Evolutionary conservation across 2,329 filamentous ascomycete genomes (phyloP), one percentile per base, ranked within the genome.

Genomic region (Trichophyton benhamiae): DNA sequence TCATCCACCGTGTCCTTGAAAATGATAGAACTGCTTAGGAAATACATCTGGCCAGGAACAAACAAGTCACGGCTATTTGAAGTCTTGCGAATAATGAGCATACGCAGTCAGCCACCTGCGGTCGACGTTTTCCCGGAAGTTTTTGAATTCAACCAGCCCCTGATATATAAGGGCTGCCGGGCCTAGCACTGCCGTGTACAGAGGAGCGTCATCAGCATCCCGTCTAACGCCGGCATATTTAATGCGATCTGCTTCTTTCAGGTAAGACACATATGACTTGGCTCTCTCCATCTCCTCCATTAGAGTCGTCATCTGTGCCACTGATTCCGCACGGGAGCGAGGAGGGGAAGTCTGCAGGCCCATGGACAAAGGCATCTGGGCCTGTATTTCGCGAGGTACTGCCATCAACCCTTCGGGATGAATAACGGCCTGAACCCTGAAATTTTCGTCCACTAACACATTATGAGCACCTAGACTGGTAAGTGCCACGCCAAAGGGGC

Each of bases 401-500:
- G 63, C 58, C 9, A 66, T 63, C 9, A 66, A 44, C 20, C 58
- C 38, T 30, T 66, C 63, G n/a, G 61, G 60, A 49, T 66, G 62
- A 30, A 66, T 65, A 5, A 66, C 20, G 1, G 57, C 65, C 8
- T 63, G 22, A 27, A 66, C 62, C 17, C 64, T 57, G 57, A 65
- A 64, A 1, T 64, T 59, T 17, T 62, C 53, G 20, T 66, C 61
- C 13, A 66, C 61, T 2, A 66, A 52, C 15, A 65, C 27, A 38
- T 65, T 66, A 33, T 65, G 64, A 15, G 61, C 49, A 9, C 64
- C 64, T 17, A 65, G 61, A 38, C 65, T 62, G 9, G 27, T 55
- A 59, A 65, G 63, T 2, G 53, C 42, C 17, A 66, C 55, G 25
- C 59, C 48, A 52, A 63, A 65, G 3, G 64, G 61, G 3, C 64